Evolutionary conservation across 306 rosid genomes (phyloP), one percentile per base, ranked within the genome.

Genomic region (Biancaea sappan): DNA sequence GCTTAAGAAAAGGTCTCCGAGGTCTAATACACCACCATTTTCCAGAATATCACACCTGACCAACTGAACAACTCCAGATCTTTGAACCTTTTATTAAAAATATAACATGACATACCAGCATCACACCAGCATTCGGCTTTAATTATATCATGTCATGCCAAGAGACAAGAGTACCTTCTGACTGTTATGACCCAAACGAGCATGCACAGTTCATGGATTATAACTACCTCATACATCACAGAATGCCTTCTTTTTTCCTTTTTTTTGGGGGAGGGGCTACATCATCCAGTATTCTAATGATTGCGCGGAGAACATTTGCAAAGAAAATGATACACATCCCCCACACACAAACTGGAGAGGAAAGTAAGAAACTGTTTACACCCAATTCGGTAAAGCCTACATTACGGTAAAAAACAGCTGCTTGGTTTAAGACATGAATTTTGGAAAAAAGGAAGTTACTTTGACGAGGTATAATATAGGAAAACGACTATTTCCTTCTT

Each of bases 151-250:
- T 79, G 90, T 34, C 86, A 79, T 40, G 89, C 85, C n/a, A n/a
- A n/a, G n/a, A n/a, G n/a, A n/a, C 68, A 83, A 67, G 26, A 85
- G 74, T 66, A 87, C 82, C 80, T 85, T 59, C 82, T 85, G 8
- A 84, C 83, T 13, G 84, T 85, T 40, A 84, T 82, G 64, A 87
- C 82, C 87, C 86, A 78, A 35, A 66, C 76, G 72, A 70, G 90
- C 61, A n/a, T n/a, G n/a, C n/a, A n/a, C n/a, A 86, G 87, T 71
- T 83, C 88, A 18, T 73, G 85, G 76, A 79, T 78, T 72, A 86
- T 85, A 50, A 83, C 77, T 16, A 84, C 83, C 74, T 87, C 90
- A 3, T 79, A 86, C 86, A 87, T 82, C 92, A 47, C 84, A 79
- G 12, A 81, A 80, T 40, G 88, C 84, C 63, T 86, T 91, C 84